Conservation (phyloP, 106 monocot species). For the Acanthochlamys bracteata region DNA sequence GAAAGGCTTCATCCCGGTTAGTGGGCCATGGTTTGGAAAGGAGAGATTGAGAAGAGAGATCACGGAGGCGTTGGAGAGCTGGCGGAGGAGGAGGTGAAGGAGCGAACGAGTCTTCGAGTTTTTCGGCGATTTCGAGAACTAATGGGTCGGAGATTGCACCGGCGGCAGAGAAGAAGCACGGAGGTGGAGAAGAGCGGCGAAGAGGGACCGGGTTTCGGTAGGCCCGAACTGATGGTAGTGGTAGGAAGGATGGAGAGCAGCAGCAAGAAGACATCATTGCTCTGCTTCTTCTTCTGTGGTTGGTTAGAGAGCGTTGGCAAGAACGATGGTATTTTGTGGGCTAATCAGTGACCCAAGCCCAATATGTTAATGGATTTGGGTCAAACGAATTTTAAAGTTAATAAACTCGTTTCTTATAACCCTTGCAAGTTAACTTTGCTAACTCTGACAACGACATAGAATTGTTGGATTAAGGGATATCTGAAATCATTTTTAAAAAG, state of each 20-base stretch:
- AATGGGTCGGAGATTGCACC: conserved; percentile 55
- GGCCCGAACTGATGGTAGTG: no score
- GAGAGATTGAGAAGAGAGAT: conserved; percentile 56
- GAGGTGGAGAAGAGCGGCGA: neutral
- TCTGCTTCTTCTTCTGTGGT: no score
- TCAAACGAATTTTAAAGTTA: no score
- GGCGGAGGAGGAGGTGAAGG: conserved; percentile 12
- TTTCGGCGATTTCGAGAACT: conserved; percentile 76
- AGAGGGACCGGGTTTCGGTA: neutral
- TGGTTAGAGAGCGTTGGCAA: no score
- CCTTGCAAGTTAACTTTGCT: no score
- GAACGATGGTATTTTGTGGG: no score
- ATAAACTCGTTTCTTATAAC: no score
- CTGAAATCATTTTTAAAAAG: no score
- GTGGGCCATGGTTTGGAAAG: conserved; percentile 71
- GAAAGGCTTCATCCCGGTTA: conserved; percentile 62
- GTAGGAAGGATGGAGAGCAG: neutral
- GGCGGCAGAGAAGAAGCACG: neutral
- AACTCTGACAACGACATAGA: no score
- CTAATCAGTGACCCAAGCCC: no score
- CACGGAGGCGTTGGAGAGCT: conserved; percentile 39
- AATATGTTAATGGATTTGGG: no score
- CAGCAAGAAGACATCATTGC: neutral
- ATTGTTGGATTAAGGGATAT: no score
- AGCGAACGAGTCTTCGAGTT: conserved; percentile 70